A percentile compares a stretch with the other conserved stretches of the same genome.
phyloP scores from a whole-genome alignment of 2,329 filamentous ascomycete species.

The Alternaria sp. region DNA sequence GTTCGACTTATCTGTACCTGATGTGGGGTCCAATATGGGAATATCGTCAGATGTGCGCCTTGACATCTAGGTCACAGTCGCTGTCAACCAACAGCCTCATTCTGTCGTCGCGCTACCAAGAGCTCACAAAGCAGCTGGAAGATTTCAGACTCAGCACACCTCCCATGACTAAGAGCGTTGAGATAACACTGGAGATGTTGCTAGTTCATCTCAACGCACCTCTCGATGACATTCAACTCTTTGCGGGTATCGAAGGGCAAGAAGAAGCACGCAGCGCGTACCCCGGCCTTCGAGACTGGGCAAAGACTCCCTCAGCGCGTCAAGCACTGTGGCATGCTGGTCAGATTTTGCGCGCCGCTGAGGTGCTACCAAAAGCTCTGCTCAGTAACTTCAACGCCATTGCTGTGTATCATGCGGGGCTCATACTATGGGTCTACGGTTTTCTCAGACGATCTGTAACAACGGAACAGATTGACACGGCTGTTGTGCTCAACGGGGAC shows the following conservation, averaged over 20 bases:
- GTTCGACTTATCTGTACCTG: constrained; percentile 67
- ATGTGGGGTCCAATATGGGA: constrained; percentile 72
- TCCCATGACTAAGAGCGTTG: constrained; percentile 39
- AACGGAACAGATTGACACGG: constrained; percentile 25
- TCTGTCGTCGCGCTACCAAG: constrained; percentile 53
- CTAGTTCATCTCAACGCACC: constrained; percentile 70
- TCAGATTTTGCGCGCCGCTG: constrained; percentile 68
- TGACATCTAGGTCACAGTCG: constrained; percentile 53
- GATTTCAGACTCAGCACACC: constrained; percentile 57
- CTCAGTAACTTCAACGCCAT: constrained; percentile 72
- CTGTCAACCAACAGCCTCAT: constrained; percentile 44
- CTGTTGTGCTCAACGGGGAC: constrained; percentile 61
- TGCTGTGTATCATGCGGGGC: constrained; percentile 70
- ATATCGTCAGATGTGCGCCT: constrained; percentile 66
- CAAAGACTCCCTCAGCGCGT: constrained; percentile 60
- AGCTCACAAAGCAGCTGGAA: constrained; percentile 65
- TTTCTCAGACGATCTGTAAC: constrained; percentile 53
- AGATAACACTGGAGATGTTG: constrained; percentile 57
- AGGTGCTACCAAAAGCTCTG: constrained; percentile 58
- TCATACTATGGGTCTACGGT: constrained; percentile 74
- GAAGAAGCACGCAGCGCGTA: constrained; percentile 68
- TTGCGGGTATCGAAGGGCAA: constrained; percentile 71
- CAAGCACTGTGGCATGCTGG: constrained; percentile 72
- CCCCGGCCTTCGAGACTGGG: constrained; percentile 66
- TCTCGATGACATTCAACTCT: constrained; percentile 69